Evolutionary conservation across 2,329 filamentous ascomycete species (phyloP).

Genomic region (Metarhizium rileyi): DNA sequence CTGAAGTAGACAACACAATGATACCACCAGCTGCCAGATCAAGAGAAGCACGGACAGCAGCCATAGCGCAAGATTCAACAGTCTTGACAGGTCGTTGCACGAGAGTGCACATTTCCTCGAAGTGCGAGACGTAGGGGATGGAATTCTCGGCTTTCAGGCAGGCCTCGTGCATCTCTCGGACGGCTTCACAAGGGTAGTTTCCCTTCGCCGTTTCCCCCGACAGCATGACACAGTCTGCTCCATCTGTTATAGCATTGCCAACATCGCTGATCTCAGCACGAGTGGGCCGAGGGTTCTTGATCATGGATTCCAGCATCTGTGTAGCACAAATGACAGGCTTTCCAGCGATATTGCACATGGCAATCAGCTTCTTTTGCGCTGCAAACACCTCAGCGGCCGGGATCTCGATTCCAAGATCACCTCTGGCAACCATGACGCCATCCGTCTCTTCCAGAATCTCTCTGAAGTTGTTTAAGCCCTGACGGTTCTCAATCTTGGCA

Average conservation of each 20-base stretch:
- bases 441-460: conserved; percentile 95
- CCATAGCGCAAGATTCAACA: conserved; percentile 92
- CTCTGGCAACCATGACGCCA: conserved; percentile 99
- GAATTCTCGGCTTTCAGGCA: conserved; percentile 95
- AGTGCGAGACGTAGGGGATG: conserved; percentile 93
- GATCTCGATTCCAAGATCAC: conserved; percentile 93
- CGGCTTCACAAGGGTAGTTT: conserved; percentile 82
- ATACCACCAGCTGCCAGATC: conserved; percentile 96
- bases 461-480: conserved; percentile 98
- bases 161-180: conserved; percentile 96
- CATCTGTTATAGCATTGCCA: conserved; percentile 94
- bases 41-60: conserved; percentile 87
- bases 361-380: conserved; percentile 99
- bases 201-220: conserved; percentile 99
- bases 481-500: conserved; percentile 99
- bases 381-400: conserved; percentile 97
- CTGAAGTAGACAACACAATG: conserved; percentile 90
- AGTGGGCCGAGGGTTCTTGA: conserved; percentile 97
- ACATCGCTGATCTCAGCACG: conserved; percentile 98
- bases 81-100: conserved; percentile 76
- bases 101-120: conserved; percentile 85
- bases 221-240: conserved; percentile 98
- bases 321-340: conserved; percentile 99
- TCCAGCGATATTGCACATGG: conserved; percentile 98
- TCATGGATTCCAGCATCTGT: conserved; percentile 99